Conservation (phyloP, 2,329 filamentous ascomycete genomes). For the Exophiala spinifera region DNA sequence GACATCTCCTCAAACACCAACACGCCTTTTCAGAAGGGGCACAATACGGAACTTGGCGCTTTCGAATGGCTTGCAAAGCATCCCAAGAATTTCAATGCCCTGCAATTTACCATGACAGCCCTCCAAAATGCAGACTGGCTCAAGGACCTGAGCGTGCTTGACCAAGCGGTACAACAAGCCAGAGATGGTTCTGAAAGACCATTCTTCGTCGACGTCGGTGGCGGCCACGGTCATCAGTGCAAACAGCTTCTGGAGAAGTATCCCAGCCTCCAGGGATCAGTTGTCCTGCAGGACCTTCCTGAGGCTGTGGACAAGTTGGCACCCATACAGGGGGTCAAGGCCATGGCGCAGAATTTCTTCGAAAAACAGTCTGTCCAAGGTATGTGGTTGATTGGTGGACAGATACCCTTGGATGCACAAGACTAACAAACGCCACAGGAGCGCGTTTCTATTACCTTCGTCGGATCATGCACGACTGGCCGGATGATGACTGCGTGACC, state of each 20-base stretch:
- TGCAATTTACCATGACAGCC: slow-evolving; percentile 17
- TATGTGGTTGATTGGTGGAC: too few relatives aligned
- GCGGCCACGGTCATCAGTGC: slow-evolving; percentile 24
- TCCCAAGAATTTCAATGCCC: slow-evolving; percentile 25
- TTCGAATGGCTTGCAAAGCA: slow-evolving; percentile 33
- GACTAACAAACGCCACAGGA: too few relatives aligned
- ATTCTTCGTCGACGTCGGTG: slow-evolving; percentile 30
- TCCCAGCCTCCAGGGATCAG: slow-evolving; percentile 15
- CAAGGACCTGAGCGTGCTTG: slow-evolving; percentile 3
- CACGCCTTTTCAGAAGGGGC: slow-evolving; percentile 34
- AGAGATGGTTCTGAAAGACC: slow-evolving; percentile 7
- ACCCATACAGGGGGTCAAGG: slow-evolving; percentile 25
- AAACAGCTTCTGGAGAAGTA: slow-evolving; percentile 18
- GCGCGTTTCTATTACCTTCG: slow-evolving; percentile 34
- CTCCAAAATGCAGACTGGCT: slow-evolving; percentile 17
- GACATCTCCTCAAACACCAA: slow-evolving; percentile 30
- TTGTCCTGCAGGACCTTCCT: slow-evolving; percentile 41
- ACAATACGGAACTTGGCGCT: slow-evolving; percentile 30
- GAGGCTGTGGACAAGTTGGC: slow-evolving; percentile 32
- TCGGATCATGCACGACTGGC: slow-evolving; percentile 33
- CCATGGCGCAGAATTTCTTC: slow-evolving; percentile 34
- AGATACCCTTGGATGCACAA: too few relatives aligned
- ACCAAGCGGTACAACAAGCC: slow-evolving; percentile 2
- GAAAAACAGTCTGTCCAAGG: slow-evolving; percentile 32
- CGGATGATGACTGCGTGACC: slow-evolving; percentile 27